Evolutionary conservation across 2,329 filamentous ascomycete genomes (phyloP).

Genomic region (Alternaria arbusti): DNA sequence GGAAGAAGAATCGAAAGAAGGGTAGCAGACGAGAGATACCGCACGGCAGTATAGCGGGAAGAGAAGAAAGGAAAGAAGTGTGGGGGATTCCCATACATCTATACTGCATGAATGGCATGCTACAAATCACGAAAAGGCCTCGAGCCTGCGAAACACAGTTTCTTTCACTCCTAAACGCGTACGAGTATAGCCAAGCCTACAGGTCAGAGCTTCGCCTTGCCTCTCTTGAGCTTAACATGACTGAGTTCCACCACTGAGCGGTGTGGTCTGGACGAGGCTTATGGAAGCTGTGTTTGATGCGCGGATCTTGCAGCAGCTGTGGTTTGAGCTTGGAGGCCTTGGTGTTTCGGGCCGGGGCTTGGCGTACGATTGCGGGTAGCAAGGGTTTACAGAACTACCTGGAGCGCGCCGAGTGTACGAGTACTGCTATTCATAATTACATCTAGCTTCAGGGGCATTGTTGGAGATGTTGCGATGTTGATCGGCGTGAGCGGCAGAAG

Average conservation of each 20-base stretch:
- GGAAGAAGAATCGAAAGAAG: constrained; percentile 8
- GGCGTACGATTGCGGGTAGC: constrained; percentile 5
- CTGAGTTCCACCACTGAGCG: not conserved
- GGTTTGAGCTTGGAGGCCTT: constrained; percentile 28
- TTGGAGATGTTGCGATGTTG: not conserved
- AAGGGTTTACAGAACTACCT: not conserved
- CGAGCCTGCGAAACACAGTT: not conserved
- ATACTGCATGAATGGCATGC: not conserved
- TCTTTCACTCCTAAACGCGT: not conserved
- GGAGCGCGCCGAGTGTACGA: not conserved
- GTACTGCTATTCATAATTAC: not conserved
- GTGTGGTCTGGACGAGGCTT: not conserved
- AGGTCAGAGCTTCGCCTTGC: constrained; percentile 19
- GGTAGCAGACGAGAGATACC: constrained; percentile 5
- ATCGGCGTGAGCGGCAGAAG: not conserved
- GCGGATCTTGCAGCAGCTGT: constrained; percentile 27
- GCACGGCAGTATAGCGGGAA: constrained; percentile 13
- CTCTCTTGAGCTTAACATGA: constrained; percentile 23
- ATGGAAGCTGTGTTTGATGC: constrained; percentile 30
- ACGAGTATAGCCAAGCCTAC: constrained; percentile 27
- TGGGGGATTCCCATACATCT: not conserved
- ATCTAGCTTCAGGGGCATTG: not conserved
- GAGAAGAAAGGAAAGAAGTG: not conserved
- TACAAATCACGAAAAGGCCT: not conserved
- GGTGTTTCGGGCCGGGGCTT: constrained; percentile 36